Conservation (phyloP, 2,329 filamentous ascomycete species). For the Blumeria hordei region DNA sequence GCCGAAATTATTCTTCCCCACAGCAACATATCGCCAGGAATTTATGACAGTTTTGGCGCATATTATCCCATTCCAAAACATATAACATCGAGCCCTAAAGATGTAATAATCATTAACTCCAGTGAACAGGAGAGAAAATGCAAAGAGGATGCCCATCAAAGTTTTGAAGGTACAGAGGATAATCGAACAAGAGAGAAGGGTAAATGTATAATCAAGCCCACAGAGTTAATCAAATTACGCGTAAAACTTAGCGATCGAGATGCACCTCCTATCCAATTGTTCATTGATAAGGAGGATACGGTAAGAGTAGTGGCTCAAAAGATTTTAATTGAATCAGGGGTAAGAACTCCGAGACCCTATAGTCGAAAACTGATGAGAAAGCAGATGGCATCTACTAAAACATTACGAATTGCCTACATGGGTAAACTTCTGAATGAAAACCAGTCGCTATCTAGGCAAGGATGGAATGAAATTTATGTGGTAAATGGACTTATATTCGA, state of each 20-base stretch:
- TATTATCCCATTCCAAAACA: conserved; percentile 45
- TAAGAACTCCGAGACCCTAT: conserved; percentile 19
- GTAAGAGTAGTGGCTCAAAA: conserved; percentile 37
- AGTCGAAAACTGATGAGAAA: conserved; percentile 1
- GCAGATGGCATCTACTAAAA: conserved; percentile 29
- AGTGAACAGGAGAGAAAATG: conserved; percentile 12
- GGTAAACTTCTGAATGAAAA: conserved; percentile 56
- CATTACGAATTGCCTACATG: conserved; percentile 52
- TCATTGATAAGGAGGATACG: conserved; percentile 32
- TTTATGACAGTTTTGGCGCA: conserved; percentile 46
- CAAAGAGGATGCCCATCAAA: conserved; percentile 7
- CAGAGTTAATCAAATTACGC: conserved; percentile 10
- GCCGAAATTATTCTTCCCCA: conserved; percentile 53
- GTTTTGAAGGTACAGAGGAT: conserved; percentile 17
- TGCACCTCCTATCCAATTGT: conserved; percentile 35
- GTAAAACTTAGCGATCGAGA: conserved; percentile 18
- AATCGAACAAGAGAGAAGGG: conserved; percentile 24
- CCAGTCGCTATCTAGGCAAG: conserved; percentile 38
- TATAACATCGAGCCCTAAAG: conserved; percentile 42
- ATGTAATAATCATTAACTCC: conserved; percentile 18
- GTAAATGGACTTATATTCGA: conserved; percentile 45
- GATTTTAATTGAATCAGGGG: conserved; percentile 36
- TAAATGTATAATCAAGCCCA: conserved; percentile 10
- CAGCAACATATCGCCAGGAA: conserved; percentile 39
- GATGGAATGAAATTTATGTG: conserved; percentile 52